Evolutionary conservation across 257 asterid genomes (phyloP).

Genomic region (Nicotiana undulata): DNA sequence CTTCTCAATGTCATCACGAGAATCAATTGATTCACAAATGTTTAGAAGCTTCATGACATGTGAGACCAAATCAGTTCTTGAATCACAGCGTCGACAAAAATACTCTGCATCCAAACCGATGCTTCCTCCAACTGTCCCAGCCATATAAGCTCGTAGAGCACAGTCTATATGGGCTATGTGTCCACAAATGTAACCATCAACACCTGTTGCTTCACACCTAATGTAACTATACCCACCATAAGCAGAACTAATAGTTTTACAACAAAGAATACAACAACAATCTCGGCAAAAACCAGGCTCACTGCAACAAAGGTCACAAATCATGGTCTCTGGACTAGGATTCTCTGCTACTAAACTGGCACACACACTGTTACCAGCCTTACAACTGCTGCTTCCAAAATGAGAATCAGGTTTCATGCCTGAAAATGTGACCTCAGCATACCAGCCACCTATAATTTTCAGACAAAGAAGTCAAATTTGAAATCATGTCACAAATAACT

Average conservation of each 20-base stretch:
- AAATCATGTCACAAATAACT: constrained; percentile 8
- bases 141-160: constrained; percentile 71
- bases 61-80: constrained; percentile 57
- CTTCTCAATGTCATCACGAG: constrained; percentile 40
- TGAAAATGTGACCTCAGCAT: constrained; percentile 12
- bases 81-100: constrained; percentile 83
- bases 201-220: constrained; percentile 55
- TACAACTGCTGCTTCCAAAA: constrained; percentile 28
- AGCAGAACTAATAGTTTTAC: constrained; percentile 31
- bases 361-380: constrained; percentile 59
- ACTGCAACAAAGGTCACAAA: constrained; percentile 72
- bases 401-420: constrained; percentile 18
- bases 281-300: constrained; percentile 72
- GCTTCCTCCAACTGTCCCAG: constrained; percentile 80
- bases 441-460: not conserved
- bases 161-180: constrained; percentile 75
- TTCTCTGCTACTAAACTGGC: constrained; percentile 40
- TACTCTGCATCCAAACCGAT: constrained; percentile 78
- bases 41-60: constrained; percentile 46
- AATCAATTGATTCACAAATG: constrained; percentile 39
- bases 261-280: constrained; percentile 83
- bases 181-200: constrained; percentile 45
- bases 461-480: constrained; percentile 1
- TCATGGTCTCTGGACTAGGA: constrained; percentile 33
- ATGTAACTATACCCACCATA: constrained; percentile 37